Percentiles rank a stretch among this genome's conserved stretches.
Conservation (phyloP, 1,284 basidiomycete genomes). For the Psilocybe mexicana region DNA sequence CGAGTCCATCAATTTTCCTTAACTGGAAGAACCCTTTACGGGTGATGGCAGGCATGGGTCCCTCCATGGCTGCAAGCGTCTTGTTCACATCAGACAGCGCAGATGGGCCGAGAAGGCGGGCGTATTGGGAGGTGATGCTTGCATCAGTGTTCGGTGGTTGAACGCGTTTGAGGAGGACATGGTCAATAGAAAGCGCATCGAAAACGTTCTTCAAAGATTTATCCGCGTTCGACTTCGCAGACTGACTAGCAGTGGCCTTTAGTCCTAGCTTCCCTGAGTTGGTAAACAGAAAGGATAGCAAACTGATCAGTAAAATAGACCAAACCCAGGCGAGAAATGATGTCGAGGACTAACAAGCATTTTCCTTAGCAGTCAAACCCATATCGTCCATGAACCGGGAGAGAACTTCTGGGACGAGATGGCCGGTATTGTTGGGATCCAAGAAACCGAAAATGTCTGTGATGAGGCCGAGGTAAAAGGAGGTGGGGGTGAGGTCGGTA, state of each 20-base stretch:
- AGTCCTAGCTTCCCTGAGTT: constrained; percentile 12
- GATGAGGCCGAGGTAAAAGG: constrained; percentile 4
- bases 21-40: constrained; percentile 14
- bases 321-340: background rate
- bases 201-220: constrained; percentile 14
- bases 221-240: constrained; percentile 13
- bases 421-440: constrained; percentile 7
- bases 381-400: constrained; percentile 15
- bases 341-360: constrained; percentile 7
- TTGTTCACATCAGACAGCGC: background rate
- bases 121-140: constrained; percentile 4
- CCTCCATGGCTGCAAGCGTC: background rate
- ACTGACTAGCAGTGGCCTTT: constrained; percentile 5
- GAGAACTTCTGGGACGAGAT: constrained; percentile 13
- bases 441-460: constrained; percentile 17
- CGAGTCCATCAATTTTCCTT: background rate
- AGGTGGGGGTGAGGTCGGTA: constrained; percentile 6
- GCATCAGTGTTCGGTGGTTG: constrained; percentile 12
- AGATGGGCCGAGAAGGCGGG: constrained; percentile 7
- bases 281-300: no score
- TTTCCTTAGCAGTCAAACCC: constrained; percentile 13
- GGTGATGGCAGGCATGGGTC: constrained; percentile 16
- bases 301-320: background rate
- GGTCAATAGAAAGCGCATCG: constrained; percentile 14
- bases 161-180: constrained; percentile 9